Conservation (phyloP, 2,329 filamentous ascomycete genomes). For the Corinectria fuckeliana region DNA sequence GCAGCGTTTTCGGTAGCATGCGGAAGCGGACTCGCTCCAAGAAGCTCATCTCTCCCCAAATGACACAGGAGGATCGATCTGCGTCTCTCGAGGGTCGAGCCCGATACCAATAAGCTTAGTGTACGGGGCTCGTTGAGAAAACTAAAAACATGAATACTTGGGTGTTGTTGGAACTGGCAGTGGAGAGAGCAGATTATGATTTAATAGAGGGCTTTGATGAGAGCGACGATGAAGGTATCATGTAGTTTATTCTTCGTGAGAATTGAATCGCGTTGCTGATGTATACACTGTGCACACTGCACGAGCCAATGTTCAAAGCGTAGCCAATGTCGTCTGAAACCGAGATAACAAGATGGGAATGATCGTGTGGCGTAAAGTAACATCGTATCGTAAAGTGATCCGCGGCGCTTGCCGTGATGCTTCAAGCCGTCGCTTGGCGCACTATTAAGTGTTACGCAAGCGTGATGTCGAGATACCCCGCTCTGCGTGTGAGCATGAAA, state of each 20-base stretch:
- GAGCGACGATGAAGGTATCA: neutral
- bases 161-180: neutral
- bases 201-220: neutral
- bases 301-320: neutral
- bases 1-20: conserved; percentile 27
- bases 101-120: neutral
- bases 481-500: neutral
- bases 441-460: neutral
- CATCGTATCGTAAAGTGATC: conserved; percentile 1
- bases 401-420: neutral
- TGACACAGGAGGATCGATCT: conserved; percentile 31
- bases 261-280: conserved; percentile 7
- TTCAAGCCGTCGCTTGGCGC: neutral
- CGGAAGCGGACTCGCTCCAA: conserved; percentile 22
- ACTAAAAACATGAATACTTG: neutral
- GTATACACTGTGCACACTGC: neutral
- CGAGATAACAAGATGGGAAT: too few relatives aligned
- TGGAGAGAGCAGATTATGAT: neutral
- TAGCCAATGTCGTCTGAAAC: neutral
- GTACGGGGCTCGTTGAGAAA: neutral
- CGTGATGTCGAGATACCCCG: neutral
- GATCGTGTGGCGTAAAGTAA: neutral
- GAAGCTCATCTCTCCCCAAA: conserved; percentile 32
- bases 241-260: neutral
- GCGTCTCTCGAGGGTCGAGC: neutral